Conservation (phyloP, 176 grass and related monocot genomes). For the Avena eriantha region DNA sequence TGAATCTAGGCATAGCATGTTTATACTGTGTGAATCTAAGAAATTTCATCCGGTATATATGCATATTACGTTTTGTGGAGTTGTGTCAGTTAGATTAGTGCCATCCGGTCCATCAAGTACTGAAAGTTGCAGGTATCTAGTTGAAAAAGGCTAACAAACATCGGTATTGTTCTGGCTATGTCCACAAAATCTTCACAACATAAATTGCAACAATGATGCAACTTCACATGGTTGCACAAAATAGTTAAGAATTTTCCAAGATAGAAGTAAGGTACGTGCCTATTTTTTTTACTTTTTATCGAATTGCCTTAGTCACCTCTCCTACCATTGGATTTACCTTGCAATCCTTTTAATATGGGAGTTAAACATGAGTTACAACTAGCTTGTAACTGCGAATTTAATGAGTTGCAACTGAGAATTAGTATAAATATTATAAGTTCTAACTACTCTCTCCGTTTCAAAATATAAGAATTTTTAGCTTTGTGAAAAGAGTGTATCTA, state of each 20-base stretch:
- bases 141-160: neutral
- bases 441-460: no score
- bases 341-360: no score
- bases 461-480: no score
- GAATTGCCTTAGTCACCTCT: no score
- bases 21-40: neutral
- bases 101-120: neutral
- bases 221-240: neutral
- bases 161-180: neutral
- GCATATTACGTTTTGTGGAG: neutral
- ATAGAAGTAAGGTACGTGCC: neutral
- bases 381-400: no score
- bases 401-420: no score
- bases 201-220: neutral
- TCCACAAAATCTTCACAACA: neutral
- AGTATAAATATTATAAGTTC: no score
- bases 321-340: no score
- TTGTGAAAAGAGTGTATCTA: no score
- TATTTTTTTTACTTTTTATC: neutral
- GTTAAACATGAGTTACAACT: no score
- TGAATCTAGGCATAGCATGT: neutral
- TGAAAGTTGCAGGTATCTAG: neutral
- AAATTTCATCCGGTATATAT: neutral
- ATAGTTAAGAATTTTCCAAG: neutral
- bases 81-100: neutral